Conservation (phyloP, 495 filamentous ascomycete species). For the Lepraria neglecta region DNA sequence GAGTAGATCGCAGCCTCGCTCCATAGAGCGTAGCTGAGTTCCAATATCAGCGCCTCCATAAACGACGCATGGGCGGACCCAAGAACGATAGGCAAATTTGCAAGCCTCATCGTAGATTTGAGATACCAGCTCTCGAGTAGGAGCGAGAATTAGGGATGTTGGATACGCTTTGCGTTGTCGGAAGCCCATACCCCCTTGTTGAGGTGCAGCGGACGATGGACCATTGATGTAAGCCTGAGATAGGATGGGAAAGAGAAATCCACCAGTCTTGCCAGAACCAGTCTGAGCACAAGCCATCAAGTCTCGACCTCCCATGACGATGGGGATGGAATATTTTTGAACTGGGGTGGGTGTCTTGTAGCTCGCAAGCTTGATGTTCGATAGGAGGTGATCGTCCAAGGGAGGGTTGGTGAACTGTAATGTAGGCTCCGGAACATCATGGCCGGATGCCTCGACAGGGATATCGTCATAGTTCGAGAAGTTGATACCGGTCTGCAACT, state of each 20-base stretch:
- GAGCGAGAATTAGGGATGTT: slow-evolving; percentile 89
- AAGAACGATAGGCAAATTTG: slow-evolving; percentile 97
- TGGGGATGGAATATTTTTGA: slow-evolving; percentile 96
- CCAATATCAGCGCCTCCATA: slow-evolving; percentile 99
- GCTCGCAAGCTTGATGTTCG: slow-evolving; percentile 85
- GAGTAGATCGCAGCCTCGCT: slow-evolving; percentile 93
- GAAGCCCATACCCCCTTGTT: slow-evolving; percentile 61
- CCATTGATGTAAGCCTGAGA: slow-evolving; percentile 91
- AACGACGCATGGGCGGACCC: slow-evolving; percentile 96
- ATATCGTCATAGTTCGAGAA: slow-evolving; percentile 99
- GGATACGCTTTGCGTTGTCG: slow-evolving; percentile 93
- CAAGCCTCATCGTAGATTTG: slow-evolving; percentile 97
- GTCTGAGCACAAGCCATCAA: slow-evolving; percentile 99
- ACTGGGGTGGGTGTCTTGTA: slow-evolving; percentile 95
- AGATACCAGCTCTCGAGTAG: slow-evolving; percentile 94
- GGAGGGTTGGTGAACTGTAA: slow-evolving; percentile 88
- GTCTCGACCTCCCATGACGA: slow-evolving; percentile 93
- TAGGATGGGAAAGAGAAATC: slow-evolving; percentile 97
- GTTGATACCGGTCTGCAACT: slow-evolving; percentile 97
- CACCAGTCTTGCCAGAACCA: slow-evolving; percentile 98
- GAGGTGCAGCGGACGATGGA: slow-evolving; percentile 58
- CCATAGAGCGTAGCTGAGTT: slow-evolving; percentile 92
- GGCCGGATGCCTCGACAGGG: slow-evolving; percentile 92
- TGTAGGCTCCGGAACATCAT: slow-evolving; percentile 88
- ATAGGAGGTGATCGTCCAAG: slow-evolving; percentile 81